These are phyloP conservation scores for Geranium incanum DNA, from an alignment of 441 rosid species.

Conservation along the genomic window DNA sequence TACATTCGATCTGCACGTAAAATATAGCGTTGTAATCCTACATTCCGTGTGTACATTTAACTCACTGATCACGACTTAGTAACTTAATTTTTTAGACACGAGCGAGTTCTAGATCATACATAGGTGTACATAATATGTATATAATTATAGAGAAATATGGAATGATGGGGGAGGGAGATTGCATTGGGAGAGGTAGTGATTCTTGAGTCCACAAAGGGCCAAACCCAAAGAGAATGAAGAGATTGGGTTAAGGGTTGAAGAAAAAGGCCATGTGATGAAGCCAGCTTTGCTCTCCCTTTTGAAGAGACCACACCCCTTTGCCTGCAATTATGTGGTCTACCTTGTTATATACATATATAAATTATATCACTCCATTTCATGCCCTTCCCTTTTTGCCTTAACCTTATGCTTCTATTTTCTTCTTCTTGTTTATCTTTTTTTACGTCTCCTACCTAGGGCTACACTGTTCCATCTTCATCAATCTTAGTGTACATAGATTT, in stretches of 20 bases:
- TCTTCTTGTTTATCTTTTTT: conserved; percentile 3
- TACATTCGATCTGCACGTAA: not conserved
- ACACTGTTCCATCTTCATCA: not conserved
- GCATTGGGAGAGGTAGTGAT: not conserved
- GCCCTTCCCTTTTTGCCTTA: conserved; percentile 27
- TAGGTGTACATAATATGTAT: no score
- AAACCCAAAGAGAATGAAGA: not conserved
- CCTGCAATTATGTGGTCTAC: conserved; percentile 79
- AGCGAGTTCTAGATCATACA: no score
- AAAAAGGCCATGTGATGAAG: conserved; percentile 59
- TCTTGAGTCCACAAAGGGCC: not conserved
- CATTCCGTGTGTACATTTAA: not conserved
- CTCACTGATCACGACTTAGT: no score
- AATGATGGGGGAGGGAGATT: not conserved
- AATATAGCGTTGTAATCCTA: not conserved
- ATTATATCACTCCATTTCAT: not conserved
- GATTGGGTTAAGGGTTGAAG: conserved; percentile 25
- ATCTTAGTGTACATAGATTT: not conserved
- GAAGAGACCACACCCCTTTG: conserved; percentile 88
- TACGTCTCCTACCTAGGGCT: conserved; percentile 4
- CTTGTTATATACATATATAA: conserved; percentile 24
- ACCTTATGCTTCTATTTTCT: conserved; percentile 14
- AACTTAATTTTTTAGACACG: no score
- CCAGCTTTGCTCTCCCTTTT: conserved; percentile 49
- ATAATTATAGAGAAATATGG: not conserved